Evolutionary conservation across 2,329 filamentous ascomycete species (phyloP).

Genomic region (Colletotrichum sansevieriae): DNA sequence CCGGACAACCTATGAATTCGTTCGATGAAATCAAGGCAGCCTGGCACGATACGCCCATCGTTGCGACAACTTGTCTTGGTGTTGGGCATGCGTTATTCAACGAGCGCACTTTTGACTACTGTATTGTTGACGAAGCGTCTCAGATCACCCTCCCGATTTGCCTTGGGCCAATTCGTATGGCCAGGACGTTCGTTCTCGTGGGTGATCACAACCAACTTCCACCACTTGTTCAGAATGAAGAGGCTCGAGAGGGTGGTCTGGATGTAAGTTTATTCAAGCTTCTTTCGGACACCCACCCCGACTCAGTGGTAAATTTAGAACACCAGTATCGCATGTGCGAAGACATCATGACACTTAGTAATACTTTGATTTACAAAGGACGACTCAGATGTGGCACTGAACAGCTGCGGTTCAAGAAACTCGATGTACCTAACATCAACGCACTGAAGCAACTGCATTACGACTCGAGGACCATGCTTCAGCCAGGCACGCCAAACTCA

Average conservation of each 20-base stretch:
- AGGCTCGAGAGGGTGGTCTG: conserved; percentile 85
- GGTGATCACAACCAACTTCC: conserved; percentile 97
- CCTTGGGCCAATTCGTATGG: conserved; percentile 92
- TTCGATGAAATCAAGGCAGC: conserved; percentile 87
- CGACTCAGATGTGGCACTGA: conserved; percentile 89
- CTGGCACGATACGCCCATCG: conserved; percentile 88
- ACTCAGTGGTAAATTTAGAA: conserved; percentile 89
- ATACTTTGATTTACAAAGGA: conserved; percentile 92
- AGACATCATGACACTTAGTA: conserved; percentile 95
- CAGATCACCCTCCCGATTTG: conserved; percentile 98
- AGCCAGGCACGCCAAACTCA: conserved; percentile 56
- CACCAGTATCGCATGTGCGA: conserved; percentile 99
- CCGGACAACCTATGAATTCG: conserved; percentile 77
- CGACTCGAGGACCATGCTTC: conserved; percentile 60
- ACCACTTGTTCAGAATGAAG: conserved; percentile 92
- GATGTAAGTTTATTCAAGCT: conserved; percentile 96
- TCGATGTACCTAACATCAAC: conserved; percentile 76
- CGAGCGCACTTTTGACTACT: conserved; percentile 94
- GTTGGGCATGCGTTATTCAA: conserved; percentile 91
- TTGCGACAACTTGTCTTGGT: conserved; percentile 94
- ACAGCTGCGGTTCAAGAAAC: conserved; percentile 75
- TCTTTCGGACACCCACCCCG: conserved; percentile 88
- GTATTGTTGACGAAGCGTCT: conserved; percentile 97
- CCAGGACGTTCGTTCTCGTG: conserved; percentile 91
- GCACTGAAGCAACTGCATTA: conserved; percentile 73